Evolutionary conservation across 2,329 filamentous ascomycete species (phyloP).

Genomic region (Emergomyces orientalis): DNA sequence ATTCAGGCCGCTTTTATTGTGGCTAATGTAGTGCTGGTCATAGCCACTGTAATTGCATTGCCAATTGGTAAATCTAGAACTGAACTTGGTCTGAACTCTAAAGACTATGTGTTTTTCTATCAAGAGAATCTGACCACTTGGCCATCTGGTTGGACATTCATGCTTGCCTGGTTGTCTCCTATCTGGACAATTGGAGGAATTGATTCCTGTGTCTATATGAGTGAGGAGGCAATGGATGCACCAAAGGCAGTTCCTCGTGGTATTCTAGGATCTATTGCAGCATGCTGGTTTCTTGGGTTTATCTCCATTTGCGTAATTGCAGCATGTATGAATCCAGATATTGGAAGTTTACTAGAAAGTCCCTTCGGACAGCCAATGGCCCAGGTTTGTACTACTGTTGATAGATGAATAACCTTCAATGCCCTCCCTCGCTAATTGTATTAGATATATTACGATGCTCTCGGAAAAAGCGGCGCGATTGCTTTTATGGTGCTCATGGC

Average conservation of each 20-base stretch:
- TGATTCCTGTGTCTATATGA: constrained; percentile 52
- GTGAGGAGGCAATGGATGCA: constrained; percentile 53
- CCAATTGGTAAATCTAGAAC: constrained; percentile 39
- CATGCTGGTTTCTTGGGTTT: constrained; percentile 49
- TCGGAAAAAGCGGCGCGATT: constrained; percentile 51
- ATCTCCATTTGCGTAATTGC: constrained; percentile 50
- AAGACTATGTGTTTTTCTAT: constrained; percentile 47
- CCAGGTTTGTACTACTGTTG: constrained; percentile 23
- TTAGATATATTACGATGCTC: constrained; percentile 52
- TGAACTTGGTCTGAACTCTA: constrained; percentile 29
- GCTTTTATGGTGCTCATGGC: constrained; percentile 51
- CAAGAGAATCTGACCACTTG: constrained; percentile 50
- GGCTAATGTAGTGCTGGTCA: constrained; percentile 48
- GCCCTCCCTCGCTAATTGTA: constrained; percentile 17
- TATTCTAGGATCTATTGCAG: constrained; percentile 49
- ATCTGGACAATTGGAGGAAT: constrained; percentile 52
- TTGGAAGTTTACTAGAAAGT: constrained; percentile 41
- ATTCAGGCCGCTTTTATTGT: constrained; percentile 49
- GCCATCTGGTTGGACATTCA: constrained; percentile 50
- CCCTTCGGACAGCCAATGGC: constrained; percentile 52
- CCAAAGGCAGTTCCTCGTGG: constrained; percentile 51
- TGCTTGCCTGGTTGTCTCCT: constrained; percentile 51
- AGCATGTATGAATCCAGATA: constrained; percentile 46
- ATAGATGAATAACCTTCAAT: not conserved
- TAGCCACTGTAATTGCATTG: constrained; percentile 49